phyloP scores from a whole-genome alignment of 2,329 filamentous ascomycete genomes.

The Delphinella strobiligena region DNA sequence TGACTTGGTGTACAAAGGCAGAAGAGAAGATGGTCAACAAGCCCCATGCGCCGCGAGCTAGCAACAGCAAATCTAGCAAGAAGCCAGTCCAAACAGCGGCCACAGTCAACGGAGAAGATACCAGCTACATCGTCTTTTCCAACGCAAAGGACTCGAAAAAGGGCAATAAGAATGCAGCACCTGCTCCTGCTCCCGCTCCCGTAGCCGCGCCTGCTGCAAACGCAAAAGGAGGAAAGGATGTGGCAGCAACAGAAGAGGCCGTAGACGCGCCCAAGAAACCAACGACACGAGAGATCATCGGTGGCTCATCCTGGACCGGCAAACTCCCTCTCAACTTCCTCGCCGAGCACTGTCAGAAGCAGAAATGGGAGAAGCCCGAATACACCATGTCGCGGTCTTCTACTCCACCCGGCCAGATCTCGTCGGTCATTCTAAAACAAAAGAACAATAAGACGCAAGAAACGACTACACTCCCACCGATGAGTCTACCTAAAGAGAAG shows the following conservation, averaged over 20 bases:
- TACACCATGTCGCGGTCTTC: constrained; percentile 53
- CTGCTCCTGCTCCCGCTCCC: constrained; percentile 6
- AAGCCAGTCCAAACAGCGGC: constrained; percentile 19
- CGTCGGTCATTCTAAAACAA: constrained; percentile 64
- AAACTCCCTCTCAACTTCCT: constrained; percentile 91
- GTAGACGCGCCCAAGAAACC: constrained; percentile 43
- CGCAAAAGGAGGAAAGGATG: constrained; percentile 17
- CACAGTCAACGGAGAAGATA: constrained; percentile 32
- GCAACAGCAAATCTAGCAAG: constrained; percentile 26
- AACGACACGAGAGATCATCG: constrained; percentile 65
- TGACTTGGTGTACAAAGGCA: not conserved
- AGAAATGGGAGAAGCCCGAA: constrained; percentile 89
- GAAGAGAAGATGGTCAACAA: constrained; percentile 34
- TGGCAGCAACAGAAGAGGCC: too few species aligned
- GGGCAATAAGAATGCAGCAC: constrained; percentile 21
- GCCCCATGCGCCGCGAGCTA: constrained; percentile 32
- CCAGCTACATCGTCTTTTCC: constrained; percentile 37
- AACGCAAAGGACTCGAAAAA: constrained; percentile 34
- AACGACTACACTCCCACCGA: constrained; percentile 60
- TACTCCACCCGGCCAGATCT: constrained; percentile 35
- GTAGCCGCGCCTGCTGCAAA: constrained; percentile 12
- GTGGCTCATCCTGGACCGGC: constrained; percentile 91
- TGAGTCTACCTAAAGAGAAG: constrained; percentile 65
- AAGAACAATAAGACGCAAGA: constrained; percentile 75
- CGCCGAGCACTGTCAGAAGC: constrained; percentile 88